Base-by-base conservation (phyloP, 2,329 filamentous ascomycete genomes). In the Monosporascus sp. region DNA sequence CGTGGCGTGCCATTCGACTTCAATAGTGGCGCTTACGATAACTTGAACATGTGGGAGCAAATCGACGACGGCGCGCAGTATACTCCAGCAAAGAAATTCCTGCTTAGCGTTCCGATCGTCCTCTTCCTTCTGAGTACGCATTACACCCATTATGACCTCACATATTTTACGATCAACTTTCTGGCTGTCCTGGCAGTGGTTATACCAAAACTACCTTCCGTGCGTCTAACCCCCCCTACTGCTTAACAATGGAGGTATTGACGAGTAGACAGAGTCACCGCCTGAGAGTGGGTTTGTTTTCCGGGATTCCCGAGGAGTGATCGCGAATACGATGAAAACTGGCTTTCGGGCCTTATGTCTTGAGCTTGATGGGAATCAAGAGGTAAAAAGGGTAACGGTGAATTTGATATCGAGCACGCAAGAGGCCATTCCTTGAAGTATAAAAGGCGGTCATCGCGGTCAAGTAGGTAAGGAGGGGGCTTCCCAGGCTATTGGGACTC, bases 1-100 rank as follows among this genome's bases (percentile, higher is more conserved):
- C 91, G 93, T 69, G 94, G 94, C 63, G 91, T 97, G 47, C 94
- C 94, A 6, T 99, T 99, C 69, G 94, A 99, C 73, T 99, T 99
- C 81, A 99, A 99, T 70, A 88, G 90, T 53, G 94, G 94, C 55
- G 94, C 94, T 63, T 99, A 97, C 73, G 94, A 99, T 79, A 97
- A 99, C 73, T 81, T 99, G 68, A 99, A 97, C 77, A 97, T 99
- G 94, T 99, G 94, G 94, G 94, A 99, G 78, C 94, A 99, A 76
- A 99, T 99, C 71, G 94, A 99, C 78, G 95, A 97, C 67, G 94
- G 94, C 47, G 94, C 94, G 64, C 94, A 99, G 72, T 99, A 97
- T 77, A 99, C 94, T 1, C 94, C 94, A 4, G 90, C 94, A 61
- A 99, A 99, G 80, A 99, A 99, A 74, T 99, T 99, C 68, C 79